A percentile compares a stretch with the other conserved stretches of the same genome.
Evolutionary conservation across 2,329 filamentous ascomycete species (phyloP).

Genomic region (Aphanocladium album): DNA sequence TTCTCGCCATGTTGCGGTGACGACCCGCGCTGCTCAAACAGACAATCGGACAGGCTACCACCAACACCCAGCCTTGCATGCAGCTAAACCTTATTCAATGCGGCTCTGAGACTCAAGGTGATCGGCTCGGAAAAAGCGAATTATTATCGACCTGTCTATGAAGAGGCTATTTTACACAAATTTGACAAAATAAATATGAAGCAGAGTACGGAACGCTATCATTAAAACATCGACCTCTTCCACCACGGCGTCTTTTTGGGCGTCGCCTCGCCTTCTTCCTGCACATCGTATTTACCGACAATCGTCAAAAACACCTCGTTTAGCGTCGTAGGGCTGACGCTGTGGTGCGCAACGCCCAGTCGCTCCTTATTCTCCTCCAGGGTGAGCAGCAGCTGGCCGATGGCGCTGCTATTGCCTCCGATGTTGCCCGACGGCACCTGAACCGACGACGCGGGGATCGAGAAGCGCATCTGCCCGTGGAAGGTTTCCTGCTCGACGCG

Average conservation of each 20-base stretch:
- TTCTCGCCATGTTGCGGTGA: not conserved
- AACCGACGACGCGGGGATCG: conserved; percentile 22
- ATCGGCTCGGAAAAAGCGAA: not conserved
- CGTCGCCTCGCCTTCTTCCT: conserved; percentile 57
- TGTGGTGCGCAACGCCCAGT: conserved; percentile 74
- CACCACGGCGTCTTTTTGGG: conserved; percentile 21
- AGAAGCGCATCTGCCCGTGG: conserved; percentile 25
- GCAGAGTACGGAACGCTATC: not conserved
- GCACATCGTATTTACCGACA: conserved; percentile 67
- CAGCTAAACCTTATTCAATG: not conserved
- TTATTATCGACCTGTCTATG: not conserved
- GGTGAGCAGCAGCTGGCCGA: conserved; percentile 62
- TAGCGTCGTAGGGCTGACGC: conserved; percentile 75
- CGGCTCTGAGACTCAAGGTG: not conserved
- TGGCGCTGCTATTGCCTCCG: conserved; percentile 36
- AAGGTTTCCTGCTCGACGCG: conserved; percentile 58
- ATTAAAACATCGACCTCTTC: conserved; percentile 13
- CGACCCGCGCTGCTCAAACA: not conserved
- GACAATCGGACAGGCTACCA: not conserved
- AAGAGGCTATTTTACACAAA: conserved; percentile 10
- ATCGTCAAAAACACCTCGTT: conserved; percentile 83
- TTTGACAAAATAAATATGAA: not conserved
- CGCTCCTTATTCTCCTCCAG: conserved; percentile 62
- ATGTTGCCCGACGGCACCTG: conserved; percentile 14
- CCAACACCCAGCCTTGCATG: not conserved